A percentile compares a stretch with the other conserved stretches of the same genome.
These are phyloP conservation scores for Colletotrichum sublineola DNA, from an alignment of 2,329 filamentous ascomycete genomes.

Conservation along the genomic window DNA sequence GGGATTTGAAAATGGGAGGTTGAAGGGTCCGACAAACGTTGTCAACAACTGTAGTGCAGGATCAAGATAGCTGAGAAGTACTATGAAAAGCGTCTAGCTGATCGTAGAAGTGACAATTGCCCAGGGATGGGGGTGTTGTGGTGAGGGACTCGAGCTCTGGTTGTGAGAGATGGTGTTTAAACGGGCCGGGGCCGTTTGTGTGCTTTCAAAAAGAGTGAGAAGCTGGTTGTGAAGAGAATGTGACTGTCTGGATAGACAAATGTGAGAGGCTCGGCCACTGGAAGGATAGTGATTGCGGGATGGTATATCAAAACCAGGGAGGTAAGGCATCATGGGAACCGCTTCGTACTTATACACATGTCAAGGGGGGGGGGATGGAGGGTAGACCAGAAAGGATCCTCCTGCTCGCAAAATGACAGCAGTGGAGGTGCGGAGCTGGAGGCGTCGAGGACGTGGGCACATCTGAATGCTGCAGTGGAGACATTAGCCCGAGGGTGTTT, in stretches of 20 bases:
- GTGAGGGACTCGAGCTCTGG: constrained; percentile 29
- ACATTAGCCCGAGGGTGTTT: constrained; percentile 36
- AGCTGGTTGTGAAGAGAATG: constrained; percentile 38
- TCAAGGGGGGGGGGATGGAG: constrained; percentile 3
- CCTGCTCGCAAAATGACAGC: constrained; percentile 31
- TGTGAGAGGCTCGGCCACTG: constrained; percentile 39
- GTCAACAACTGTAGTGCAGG: constrained; percentile 38
- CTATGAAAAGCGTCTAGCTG: constrained; percentile 34
- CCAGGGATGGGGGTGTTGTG: constrained; percentile 34
- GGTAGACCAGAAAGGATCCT: background rate
- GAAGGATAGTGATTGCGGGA: constrained; percentile 40
- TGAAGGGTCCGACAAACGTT: constrained; percentile 31
- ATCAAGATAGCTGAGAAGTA: constrained; percentile 13
- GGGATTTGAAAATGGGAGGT: constrained; percentile 11
- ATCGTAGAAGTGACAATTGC: constrained; percentile 20
- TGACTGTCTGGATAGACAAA: constrained; percentile 40
- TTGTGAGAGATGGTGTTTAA: constrained; percentile 19
- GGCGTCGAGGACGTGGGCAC: constrained; percentile 30
- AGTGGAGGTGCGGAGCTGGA: constrained; percentile 36
- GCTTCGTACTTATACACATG: constrained; percentile 38
- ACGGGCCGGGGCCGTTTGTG: constrained; percentile 34
- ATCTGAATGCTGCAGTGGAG: constrained; percentile 20
- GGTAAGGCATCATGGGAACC: constrained; percentile 7
- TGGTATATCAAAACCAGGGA: constrained; percentile 24
- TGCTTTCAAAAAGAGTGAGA: constrained; percentile 43